Evolutionary conservation across 345 rosid genomes (phyloP), one percentile per base, ranked within the genome.

Genomic region (Hirschfeldia incana): DNA sequence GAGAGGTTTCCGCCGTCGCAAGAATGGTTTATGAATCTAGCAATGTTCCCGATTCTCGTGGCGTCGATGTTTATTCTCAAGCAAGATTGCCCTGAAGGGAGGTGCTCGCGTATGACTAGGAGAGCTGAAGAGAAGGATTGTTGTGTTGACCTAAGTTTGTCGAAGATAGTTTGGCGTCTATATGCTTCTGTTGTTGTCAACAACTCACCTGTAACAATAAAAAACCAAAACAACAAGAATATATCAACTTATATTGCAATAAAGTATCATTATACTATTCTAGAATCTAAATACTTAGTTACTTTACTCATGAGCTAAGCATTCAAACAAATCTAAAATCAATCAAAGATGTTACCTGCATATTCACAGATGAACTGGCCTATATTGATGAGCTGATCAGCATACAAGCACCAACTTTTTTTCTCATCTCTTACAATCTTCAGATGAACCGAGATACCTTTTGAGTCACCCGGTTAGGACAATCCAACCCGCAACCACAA

Each of bases 91-190:
- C 93, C 87, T 1, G 98, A 91, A 32, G 95, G 98, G 29, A 92
- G 94, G 86, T 91, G 93, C 84, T 94, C 98, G 26, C 98, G 88
- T 83, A 92, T 85, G n/a, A 94, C 95, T 67, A 92, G 75, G 72
- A 92, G 91, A 27, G 98, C 95, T 11, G 94, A 81, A 42, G 87
- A 49, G 78, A 85, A 85, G 16, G 71, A 70, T n/a, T 74, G 79
- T 10, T 78, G 78, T 3, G 70, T 75, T 5, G 83, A 72, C 75
- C 90, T 74, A 28, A 83, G 94, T 69, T 85, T 77, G 69, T 94
- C 98, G n/a, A 91, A 94, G 34, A 69, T 71, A 44, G 65, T 70
- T 79, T 87, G 98, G 67, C 91, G 88, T 33, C 76, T 85, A 76
- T 89, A 88, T 72, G 98, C 94, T 83, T 92, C 93, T 39, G 75